phyloP scores from a whole-genome alignment of 75 land plant species.

The Picea glauca region DNA sequence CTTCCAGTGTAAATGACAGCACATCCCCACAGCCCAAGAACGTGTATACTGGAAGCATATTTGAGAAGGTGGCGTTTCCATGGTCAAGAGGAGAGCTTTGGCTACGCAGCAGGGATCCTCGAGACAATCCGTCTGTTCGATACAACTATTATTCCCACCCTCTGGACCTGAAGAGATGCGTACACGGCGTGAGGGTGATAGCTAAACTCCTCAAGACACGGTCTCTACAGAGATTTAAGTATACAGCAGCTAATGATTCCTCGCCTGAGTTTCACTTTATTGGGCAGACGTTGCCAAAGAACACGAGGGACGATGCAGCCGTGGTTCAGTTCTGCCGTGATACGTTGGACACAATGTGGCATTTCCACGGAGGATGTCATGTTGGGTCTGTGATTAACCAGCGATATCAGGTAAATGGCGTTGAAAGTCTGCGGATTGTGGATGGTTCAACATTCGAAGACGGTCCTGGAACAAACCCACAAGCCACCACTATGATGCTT shows the following conservation, averaged over 20 bases:
- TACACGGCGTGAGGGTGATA: constrained; percentile 43
- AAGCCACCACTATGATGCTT: constrained; percentile 80
- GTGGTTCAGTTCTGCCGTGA: constrained; percentile 55
- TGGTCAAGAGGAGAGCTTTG: constrained; percentile 57
- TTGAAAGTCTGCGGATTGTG: constrained; percentile 46
- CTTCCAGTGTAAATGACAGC: background rate
- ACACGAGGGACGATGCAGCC: constrained; percentile 17
- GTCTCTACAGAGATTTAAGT: constrained; percentile 37
- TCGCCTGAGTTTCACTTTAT: constrained; percentile 4
- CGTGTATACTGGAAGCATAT: constrained; percentile 10
- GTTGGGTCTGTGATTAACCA: constrained; percentile 42
- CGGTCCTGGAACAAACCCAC: constrained; percentile 74
- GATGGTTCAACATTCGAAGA: constrained; percentile 59
- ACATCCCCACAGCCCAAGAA: background rate
- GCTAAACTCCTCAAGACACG: constrained; percentile 38
- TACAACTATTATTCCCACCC: constrained; percentile 86
- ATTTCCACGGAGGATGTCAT: constrained; percentile 67
- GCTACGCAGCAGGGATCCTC: constrained; percentile 46
- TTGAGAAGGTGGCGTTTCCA: constrained; percentile 74
- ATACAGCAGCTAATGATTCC: background rate
- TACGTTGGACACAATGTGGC: constrained; percentile 60
- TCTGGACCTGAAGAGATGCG: constrained; percentile 55
- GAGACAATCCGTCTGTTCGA: constrained; percentile 68
- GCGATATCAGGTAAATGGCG: constrained; percentile 44
- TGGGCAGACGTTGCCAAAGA: constrained; percentile 23